Evolutionary conservation across 345 rosid species (phyloP).

Genomic region (Aquilaria yunnanensis): DNA sequence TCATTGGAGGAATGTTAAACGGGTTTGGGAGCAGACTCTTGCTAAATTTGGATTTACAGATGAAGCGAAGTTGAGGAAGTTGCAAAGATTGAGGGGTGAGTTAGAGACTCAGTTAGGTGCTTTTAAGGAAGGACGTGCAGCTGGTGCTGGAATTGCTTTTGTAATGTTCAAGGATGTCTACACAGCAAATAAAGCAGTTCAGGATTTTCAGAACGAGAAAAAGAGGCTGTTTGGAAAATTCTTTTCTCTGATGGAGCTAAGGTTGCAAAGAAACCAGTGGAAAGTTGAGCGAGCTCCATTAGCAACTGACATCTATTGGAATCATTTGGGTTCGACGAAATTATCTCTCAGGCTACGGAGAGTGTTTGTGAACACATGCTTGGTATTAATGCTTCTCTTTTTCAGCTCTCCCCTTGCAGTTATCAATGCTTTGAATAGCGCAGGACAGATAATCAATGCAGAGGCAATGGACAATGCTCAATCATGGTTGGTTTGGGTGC

Average conservation of each 20-base stretch:
- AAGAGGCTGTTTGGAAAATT: conserved; percentile 79
- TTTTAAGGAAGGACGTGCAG: conserved; percentile 75
- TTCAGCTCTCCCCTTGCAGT: conserved; percentile 94
- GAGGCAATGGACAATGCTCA: conserved; percentile 94
- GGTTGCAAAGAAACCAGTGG: conserved; percentile 95
- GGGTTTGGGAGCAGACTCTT: conserved; percentile 35
- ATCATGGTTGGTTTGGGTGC: conserved; percentile 89
- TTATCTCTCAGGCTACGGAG: conserved; percentile 59
- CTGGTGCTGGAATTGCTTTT: conserved; percentile 89
- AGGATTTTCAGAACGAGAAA: conserved; percentile 75
- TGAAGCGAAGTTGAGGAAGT: conserved; percentile 59
- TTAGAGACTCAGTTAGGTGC: conserved; percentile 63
- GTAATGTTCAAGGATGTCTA: conserved; percentile 90
- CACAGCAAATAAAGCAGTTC: conserved; percentile 90
- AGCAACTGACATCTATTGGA: conserved; percentile 97
- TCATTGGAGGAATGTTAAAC: conserved; percentile 36
- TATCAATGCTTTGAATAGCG: conserved; percentile 73
- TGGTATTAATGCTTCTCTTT: conserved; percentile 74
- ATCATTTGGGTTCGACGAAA: conserved; percentile 83
- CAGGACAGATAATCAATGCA: conserved; percentile 80
- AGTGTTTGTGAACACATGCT: conserved; percentile 76
- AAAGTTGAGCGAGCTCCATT: conserved; percentile 94
- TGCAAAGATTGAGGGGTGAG: conserved; percentile 74
- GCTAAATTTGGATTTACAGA: conserved; percentile 58
- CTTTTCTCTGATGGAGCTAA: conserved; percentile 74